Base-by-base conservation (phyloP, 257 asterid species). In the Nicotiana sylvestris region DNA sequence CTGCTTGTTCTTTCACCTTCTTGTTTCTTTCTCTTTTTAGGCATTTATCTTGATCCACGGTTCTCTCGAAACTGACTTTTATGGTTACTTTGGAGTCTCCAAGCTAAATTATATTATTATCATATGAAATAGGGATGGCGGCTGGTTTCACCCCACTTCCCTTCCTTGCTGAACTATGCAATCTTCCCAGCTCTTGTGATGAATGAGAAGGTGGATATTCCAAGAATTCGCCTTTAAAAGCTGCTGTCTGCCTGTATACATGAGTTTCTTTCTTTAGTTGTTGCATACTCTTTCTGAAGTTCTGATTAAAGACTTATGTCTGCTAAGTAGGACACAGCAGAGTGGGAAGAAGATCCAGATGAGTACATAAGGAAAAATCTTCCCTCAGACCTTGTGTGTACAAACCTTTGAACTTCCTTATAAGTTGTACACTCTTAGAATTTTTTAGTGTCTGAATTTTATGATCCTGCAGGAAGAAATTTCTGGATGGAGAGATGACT, bases 271-370 rank as follows among this genome's bases (percentile, higher is more conserved):
- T 76, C 9, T 67, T 76, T 11, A 18, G 30, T 46, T 35, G 17
- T 18, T 9, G 17, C 78, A 82, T 82, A 57, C 37, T n/a, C 37
- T 13, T 74, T 49, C 27, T 74, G 64, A 49, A 74, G 27, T 68
- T 65, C 74, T 80, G 39, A 80, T 49, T 80, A 68, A 80, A 25
- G 83, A 13, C 77, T 80, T 51, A 17, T 43, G 58, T 35, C 30
- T 66, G 53, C 64, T 51, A 43, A 60, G 62, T 69, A 88, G 91
- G 89, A 88, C 77, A 76, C 53, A 53, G n/a, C 83, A 8, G 89
- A 88, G 82, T 88, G 91, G 89, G 88, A 88, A 82, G 91, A 88
- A 83, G 89, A 88, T 72, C 81, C 89, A 10, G 88, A 86, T 81
- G 91, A 88, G 81, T 88, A 88, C 79, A 84, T 88, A 66, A 77